Evolutionary conservation across 192 early-diverging fungal genomes (phyloP).

Genomic region (Phlyctochytrium planicorne): DNA sequence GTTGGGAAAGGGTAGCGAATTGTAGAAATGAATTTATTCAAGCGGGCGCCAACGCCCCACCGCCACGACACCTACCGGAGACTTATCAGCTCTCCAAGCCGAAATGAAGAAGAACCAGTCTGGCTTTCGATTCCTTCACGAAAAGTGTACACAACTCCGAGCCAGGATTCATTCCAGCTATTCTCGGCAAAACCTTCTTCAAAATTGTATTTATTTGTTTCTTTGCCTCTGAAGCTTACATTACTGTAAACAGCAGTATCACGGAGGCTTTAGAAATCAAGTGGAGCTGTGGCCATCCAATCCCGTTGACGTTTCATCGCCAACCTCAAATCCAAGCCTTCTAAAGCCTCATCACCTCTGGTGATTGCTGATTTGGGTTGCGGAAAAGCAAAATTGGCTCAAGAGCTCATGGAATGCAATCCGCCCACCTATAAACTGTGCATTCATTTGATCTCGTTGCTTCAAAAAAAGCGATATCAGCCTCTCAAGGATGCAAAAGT

Average conservation of each 20-base stretch:
- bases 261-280: slow-evolving; percentile 89
- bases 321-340: slow-evolving; percentile 45
- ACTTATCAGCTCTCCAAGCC: slow-evolving; percentile 56
- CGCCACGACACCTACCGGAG: too few species aligned
- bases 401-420: slow-evolving; percentile 46
- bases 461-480: slow-evolving; percentile 76
- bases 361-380: slow-evolving; percentile 94
- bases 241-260: slow-evolving; percentile 57
- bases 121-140: slow-evolving; percentile 82
- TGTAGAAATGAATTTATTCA: too few species aligned
- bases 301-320: slow-evolving; percentile 82
- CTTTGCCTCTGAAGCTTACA: too few species aligned
- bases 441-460: slow-evolving; percentile 85
- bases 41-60: too few species aligned
- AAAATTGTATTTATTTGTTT: background rate
- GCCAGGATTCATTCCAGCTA: slow-evolving; percentile 69
- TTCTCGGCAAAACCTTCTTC: slow-evolving; percentile 72
- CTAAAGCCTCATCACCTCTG: slow-evolving; percentile 6
- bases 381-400: slow-evolving; percentile 88
- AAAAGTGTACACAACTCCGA: slow-evolving; percentile 87
- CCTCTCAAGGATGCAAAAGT: slow-evolving; percentile 67
- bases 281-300: slow-evolving; percentile 92
- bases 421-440: slow-evolving; percentile 27
- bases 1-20: too few species aligned
- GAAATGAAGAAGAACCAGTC: slow-evolving; percentile 73